These are phyloP conservation scores for Strombidium stylifer DNA, from an alignment of 73 alveolate genomes.

Conservation along the genomic window DNA sequence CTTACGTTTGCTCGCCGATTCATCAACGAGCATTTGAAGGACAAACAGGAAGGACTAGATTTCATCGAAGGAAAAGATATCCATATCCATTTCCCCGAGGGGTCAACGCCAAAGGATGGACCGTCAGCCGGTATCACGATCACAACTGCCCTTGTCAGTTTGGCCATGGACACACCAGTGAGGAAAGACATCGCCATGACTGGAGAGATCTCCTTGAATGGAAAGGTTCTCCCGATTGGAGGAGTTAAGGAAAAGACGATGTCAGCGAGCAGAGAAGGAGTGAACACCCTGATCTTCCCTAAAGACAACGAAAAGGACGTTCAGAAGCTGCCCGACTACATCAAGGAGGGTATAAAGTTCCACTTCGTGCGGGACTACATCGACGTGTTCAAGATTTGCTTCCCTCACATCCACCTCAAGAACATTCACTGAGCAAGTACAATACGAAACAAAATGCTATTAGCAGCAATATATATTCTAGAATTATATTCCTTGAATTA, in stretches of 20 bases:
- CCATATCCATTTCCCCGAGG: conserved; percentile 89
- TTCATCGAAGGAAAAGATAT: conserved; percentile 49
- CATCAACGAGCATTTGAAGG: conserved; percentile 43
- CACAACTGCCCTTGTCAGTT: conserved; percentile 70
- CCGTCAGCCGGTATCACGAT: conserved; percentile 92
- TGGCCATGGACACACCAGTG: conserved; percentile 71
- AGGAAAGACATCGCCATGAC: conserved; percentile 78
- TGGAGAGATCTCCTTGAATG: conserved; percentile 87
- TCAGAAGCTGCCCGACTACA: conserved; percentile 23
- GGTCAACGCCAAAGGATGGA: conserved; percentile 89
- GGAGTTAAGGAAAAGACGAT: conserved; percentile 85
- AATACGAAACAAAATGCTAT: background rate
- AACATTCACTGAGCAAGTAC: background rate
- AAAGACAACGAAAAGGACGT: conserved; percentile 42
- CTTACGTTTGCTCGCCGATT: conserved; percentile 70
- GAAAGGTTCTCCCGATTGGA: conserved; percentile 83
- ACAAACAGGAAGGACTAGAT: background rate
- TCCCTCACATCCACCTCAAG: conserved; percentile 5
- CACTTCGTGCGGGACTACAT: conserved; percentile 51
- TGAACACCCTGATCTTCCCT: conserved; percentile 63
- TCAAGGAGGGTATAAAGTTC: conserved; percentile 50
- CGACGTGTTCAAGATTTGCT: conserved; percentile 48
- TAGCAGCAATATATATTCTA: background rate
- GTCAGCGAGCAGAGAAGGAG: conserved; percentile 83
- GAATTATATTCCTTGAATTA: background rate